Evolutionary conservation across 176 grass and related monocot genomes (phyloP), one percentile per base, ranked within the genome.

Genomic region (Avena atlantica): DNA sequence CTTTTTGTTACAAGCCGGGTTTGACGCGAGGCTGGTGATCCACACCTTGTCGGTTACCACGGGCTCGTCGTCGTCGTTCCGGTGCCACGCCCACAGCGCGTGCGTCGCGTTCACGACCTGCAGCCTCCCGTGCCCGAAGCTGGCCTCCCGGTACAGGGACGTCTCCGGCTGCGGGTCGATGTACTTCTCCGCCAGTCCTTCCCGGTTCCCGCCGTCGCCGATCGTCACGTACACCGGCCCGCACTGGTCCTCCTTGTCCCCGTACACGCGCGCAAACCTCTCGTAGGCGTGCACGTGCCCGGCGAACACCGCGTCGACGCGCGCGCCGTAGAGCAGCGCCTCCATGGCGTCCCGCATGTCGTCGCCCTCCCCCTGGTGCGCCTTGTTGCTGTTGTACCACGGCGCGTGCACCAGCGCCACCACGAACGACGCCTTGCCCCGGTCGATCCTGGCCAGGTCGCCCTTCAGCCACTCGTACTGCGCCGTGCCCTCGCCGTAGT

Each of bases 341-440:
- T 76, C 74, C 74, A 76, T 76, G 74, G 74, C 74, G 74, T 76
- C 74, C 4, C 78, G 78, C 78, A 80, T 80, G 59, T 2, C 59
- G 21, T 94, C 92, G 34, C 92, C 89, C 56, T 94, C 92, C 9
- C 89, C 83, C 19, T 77, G 89, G 74, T 94, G 92, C 12, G 92
- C 92, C 29, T 23, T 15, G 83, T 94, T 94, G 27, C 86, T 87
- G 75, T 87, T 94, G 81, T 94, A 94, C 92, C 92, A 94, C 31
- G 92, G 92, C n/a, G 92, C 89, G 78, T 94, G 92, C 12, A 94
- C 23, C 79, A 94, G 56, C 19, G 78, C 78, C 40, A 80, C 13
- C 78, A 80, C 78, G 58, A 80, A 80, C 78, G 78, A 0, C 27
- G 76, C 56, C 76, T 37, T 78, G 5, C 52, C 0, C 52, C 76